A percentile compares a stretch with the other conserved stretches of the same genome.
Conservation (phyloP, 2,329 filamentous ascomycete species). For the Aaosphaeria pasadenensis region DNA sequence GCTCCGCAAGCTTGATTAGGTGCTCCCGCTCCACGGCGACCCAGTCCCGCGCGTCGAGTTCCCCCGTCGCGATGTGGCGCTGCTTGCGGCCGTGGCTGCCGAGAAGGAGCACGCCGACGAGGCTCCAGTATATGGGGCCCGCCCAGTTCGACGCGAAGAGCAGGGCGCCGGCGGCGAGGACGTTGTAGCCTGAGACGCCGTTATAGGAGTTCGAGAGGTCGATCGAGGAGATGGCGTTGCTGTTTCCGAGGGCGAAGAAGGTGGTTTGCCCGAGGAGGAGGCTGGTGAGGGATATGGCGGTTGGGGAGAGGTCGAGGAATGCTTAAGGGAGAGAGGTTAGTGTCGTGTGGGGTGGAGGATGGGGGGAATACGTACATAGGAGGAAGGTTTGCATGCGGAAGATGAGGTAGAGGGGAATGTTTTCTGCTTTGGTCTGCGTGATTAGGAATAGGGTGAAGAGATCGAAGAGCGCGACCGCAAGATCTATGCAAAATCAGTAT, state of each 20-base stretch:
- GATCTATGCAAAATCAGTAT: slow-evolving; percentile 24
- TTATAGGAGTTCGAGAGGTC: slow-evolving; percentile 96
- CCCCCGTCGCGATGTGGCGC: slow-evolving; percentile 12
- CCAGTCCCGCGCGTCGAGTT: slow-evolving; percentile 26
- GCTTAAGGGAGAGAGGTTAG: slow-evolving; percentile 9
- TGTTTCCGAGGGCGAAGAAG: slow-evolving; percentile 89
- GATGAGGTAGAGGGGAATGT: slow-evolving; percentile 80
- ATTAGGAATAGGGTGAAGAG: slow-evolving; percentile 75
- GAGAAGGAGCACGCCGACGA: slow-evolving; percentile 57
- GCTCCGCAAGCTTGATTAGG: slow-evolving; percentile 17
- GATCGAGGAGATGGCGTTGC: slow-evolving; percentile 93
- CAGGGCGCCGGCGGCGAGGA: slow-evolving; percentile 74
- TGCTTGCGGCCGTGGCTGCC: slow-evolving; percentile 16
- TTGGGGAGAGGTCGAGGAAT: slow-evolving; percentile 46
- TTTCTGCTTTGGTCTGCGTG: slow-evolving; percentile 81
- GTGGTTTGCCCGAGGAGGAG: slow-evolving; percentile 76
- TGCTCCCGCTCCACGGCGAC: slow-evolving; percentile 25
- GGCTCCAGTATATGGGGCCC: slow-evolving; percentile 84
- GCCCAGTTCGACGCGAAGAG: slow-evolving; percentile 92
- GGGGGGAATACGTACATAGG: slow-evolving; percentile 38
- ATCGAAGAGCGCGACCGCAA: slow-evolving; percentile 54
- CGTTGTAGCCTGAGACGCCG: slow-evolving; percentile 76
- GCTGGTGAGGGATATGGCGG: slow-evolving; percentile 64
- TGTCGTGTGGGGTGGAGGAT: slow-evolving; percentile 42
- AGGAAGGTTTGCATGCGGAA: slow-evolving; percentile 62